Evolutionary conservation across 1,284 basidiomycete genomes (phyloP), one percentile per base, ranked within the genome.

Genomic region (Malassezia sympodialis): DNA sequence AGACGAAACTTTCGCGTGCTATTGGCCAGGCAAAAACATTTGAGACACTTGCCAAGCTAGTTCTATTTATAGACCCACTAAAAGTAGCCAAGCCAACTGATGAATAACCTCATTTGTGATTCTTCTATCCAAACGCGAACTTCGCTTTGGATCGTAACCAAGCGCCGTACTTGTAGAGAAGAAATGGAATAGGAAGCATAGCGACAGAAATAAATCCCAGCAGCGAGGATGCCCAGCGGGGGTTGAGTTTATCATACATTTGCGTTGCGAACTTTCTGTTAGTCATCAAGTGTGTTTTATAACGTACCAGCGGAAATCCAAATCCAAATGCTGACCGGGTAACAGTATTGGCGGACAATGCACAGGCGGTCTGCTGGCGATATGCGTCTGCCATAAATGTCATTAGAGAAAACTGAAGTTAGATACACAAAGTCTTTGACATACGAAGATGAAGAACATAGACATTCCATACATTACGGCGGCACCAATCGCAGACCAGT

Each of bases 141-240:
- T 49, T 43, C 19, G 53, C 41, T 26, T 50, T 56, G 2, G 48
- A 44, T 10, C 53, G 48, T 4, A 56, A 34, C n/a, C 8, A 46
- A 2, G 53, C 30, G 2, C 80, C 80, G 54, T 75, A 79, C 56
- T 73, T 76, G 63, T 72, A 76, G 76, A 74, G 23, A 71, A 66
- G 4, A 71, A 59, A 73, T 77, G 87, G 87, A 26, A 88, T 72
- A 0, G 87, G 87, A 0, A 82, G 79, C 79, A 86, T 81, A 17
- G 83, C 56, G 7, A 82, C 79, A 45, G 83, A 79, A 24, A 89
- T 69, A 7, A 85, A 84, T 0, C 83, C 87, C 5, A 88, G 74
- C 14, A 89, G 77, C 14, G 82, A 83, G 0, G 83, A 84, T 0
- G 84, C 86, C 5, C 86, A 86, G 0, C 85, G 84, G 0, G 84